These are phyloP conservation scores for Candida andamanensis DNA, from an alignment of 805 yeast species.

Conservation along the genomic window DNA sequence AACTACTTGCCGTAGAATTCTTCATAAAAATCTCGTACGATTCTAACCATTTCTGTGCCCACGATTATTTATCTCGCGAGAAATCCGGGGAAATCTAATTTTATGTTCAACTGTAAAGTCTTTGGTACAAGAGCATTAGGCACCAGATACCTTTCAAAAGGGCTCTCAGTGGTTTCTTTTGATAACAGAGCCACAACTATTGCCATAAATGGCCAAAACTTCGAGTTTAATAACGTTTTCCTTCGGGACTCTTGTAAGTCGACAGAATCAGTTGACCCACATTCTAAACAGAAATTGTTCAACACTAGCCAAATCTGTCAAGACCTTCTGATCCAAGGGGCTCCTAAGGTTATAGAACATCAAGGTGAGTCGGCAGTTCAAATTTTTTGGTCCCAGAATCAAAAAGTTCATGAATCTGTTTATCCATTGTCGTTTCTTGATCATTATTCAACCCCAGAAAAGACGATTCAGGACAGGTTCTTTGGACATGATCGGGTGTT, in stretches of 20 bases:
- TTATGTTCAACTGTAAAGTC: no score
- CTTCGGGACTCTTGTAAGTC: constrained; percentile 61
- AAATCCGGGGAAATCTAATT: no score
- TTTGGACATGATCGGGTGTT: constrained; percentile 25
- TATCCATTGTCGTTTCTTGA: constrained; percentile 46
- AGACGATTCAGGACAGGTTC: constrained; percentile 31
- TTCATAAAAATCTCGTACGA: no score
- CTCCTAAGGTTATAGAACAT: constrained; percentile 29
- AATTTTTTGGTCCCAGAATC: constrained; percentile 35
- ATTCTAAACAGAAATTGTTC: constrained; percentile 57
- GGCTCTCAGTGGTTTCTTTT: no score
- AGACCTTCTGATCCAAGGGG: constrained; percentile 28
- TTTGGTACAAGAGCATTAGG: no score
- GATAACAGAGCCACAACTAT: constrained; percentile 8
- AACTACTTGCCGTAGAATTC: no score
- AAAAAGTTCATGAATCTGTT: constrained; percentile 18
- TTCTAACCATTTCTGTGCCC: no score
- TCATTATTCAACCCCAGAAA: constrained; percentile 31
- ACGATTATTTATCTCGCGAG: no score
- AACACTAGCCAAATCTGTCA: constrained; percentile 48
- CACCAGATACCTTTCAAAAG: no score
- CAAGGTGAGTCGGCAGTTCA: constrained; percentile 23
- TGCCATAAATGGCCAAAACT: no score
- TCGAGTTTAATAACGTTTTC: constrained; percentile 47
- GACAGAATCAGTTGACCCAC: constrained; percentile 45